These are phyloP conservation scores for Macroventuria anomochaeta DNA, from an alignment of 2,329 filamentous ascomycete species.

Conservation along the genomic window DNA sequence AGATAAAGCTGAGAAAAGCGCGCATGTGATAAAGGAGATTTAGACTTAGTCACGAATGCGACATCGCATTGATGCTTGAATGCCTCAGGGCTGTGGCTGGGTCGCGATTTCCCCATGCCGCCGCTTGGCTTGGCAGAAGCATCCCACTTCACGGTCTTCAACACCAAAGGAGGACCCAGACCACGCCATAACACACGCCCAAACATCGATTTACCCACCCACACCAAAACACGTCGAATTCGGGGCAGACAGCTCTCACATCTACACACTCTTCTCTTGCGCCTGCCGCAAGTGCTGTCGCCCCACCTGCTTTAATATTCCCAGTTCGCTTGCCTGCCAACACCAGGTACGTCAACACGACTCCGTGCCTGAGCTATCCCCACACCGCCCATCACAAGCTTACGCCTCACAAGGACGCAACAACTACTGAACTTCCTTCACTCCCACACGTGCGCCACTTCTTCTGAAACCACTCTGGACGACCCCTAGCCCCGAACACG, in stretches of 20 bases:
- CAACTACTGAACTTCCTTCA: slow-evolving; percentile 3
- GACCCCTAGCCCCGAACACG: slow-evolving; percentile 28
- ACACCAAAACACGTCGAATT: slow-evolving; percentile 14
- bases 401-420: slow-evolving; percentile 16
- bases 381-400: slow-evolving; percentile 33
- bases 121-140: slow-evolving; percentile 15
- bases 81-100: slow-evolving; percentile 18
- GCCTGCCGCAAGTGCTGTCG: slow-evolving; percentile 19
- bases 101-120: slow-evolving; percentile 24
- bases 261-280: slow-evolving; percentile 11
- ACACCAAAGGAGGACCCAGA: slow-evolving; percentile 18
- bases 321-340: slow-evolving; percentile 35
- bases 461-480: slow-evolving; percentile 23
- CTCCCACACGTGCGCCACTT: slow-evolving; percentile 24
- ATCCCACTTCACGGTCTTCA: slow-evolving; percentile 15
- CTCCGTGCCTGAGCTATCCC: slow-evolving; percentile 32
- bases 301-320: slow-evolving; percentile 30
- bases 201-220: slow-evolving; percentile 26
- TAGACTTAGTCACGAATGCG: slow-evolving; percentile 7
- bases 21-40: neutral
- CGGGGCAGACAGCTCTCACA: slow-evolving; percentile 24
- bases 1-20: neutral
- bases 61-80: slow-evolving; percentile 6
- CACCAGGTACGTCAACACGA: slow-evolving; percentile 47
- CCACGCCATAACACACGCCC: slow-evolving; percentile 29